Evolutionary conservation across 768 basidiomycete species (phyloP), one percentile per base, ranked within the genome.

Genomic region (Coprinellus micaceus): DNA sequence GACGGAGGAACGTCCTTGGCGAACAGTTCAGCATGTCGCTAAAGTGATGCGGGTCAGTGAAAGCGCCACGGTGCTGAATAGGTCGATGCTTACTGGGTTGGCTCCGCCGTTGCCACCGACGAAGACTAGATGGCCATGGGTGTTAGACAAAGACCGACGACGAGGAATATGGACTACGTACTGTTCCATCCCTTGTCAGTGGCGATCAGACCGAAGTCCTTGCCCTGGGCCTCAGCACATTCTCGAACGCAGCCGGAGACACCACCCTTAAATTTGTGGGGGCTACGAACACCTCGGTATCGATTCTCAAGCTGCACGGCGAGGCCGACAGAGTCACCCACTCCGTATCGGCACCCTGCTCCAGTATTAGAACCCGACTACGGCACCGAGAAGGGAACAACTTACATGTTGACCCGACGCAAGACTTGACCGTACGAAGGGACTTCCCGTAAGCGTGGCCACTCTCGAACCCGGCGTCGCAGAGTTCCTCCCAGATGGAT

Each of bases 101-200:
- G 74, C 74, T 40, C 85, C 87, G n/a, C 87, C 87, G 64, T 90
- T 89, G 2, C 86, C 87, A 43, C 82, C 84, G 21, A 89, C 67
- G 63, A 82, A 88, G 52, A 87, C 81, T 80, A 58, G 15, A 52
- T n/a, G 47, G 17, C 37, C 1, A 22, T 3, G 47, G 17, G 47
- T 22, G 40, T 39, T 19, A 29, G 44, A 37, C 25, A 13, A 29
- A 46, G 43, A 30, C 40, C 37, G 25, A 52, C 29, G 2, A 46
- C 9, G 37, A 25, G 12, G 22, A 17, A 36, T 13, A 2, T 4
- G 11, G 17, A 13, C 52, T 43, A 58, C 54, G 25, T 59, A 82
- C 78, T 66, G 61, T 89, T 88, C 86, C 87, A 89, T n/a, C 88
- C 88, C 67, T 89, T 88, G 68, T 83, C 84, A 0, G 86, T 88